Conservation (phyloP, 257 asterid species). For the Gardenia jasminoides region DNA sequence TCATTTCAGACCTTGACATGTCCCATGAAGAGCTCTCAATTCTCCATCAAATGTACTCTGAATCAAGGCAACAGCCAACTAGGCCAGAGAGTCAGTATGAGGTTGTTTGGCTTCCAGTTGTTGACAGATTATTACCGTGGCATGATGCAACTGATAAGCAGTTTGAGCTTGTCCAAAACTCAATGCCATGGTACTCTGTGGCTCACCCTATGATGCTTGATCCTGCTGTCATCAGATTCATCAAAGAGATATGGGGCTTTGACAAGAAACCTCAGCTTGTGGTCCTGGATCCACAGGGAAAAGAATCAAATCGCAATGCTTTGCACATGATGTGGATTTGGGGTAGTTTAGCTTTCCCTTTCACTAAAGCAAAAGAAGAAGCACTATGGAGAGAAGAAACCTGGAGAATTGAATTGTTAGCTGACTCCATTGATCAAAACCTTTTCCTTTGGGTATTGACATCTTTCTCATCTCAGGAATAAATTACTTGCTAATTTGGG, state of each 20-base stretch:
- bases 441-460: conserved; percentile 58
- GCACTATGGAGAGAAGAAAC: conserved; percentile 62
- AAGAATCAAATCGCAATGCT: conserved; percentile 60
- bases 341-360: conserved; percentile 74
- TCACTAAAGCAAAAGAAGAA: conserved; percentile 55
- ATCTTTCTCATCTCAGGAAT: background rate
- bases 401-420: conserved; percentile 70
- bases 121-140: conserved; percentile 34
- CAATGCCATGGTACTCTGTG: conserved; percentile 84
- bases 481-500: background rate
- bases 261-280: conserved; percentile 70
- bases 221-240: conserved; percentile 58
- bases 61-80: conserved; percentile 35
- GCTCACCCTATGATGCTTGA: conserved; percentile 62
- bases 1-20: conserved; percentile 65
- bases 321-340: conserved; percentile 94
- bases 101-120: conserved; percentile 81
- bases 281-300: conserved; percentile 80
- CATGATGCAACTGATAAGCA: conserved; percentile 21
- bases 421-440: conserved; percentile 60
- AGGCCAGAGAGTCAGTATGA: conserved; percentile 61
- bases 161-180: conserved; percentile 43
- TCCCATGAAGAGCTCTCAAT: conserved; percentile 68
- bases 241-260: conserved; percentile 55
- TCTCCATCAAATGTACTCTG: conserved; percentile 67